These are phyloP conservation scores for Basipetospora chlamydospora DNA, from an alignment of 2,329 filamentous ascomycete genomes.

Conservation along the genomic window DNA sequence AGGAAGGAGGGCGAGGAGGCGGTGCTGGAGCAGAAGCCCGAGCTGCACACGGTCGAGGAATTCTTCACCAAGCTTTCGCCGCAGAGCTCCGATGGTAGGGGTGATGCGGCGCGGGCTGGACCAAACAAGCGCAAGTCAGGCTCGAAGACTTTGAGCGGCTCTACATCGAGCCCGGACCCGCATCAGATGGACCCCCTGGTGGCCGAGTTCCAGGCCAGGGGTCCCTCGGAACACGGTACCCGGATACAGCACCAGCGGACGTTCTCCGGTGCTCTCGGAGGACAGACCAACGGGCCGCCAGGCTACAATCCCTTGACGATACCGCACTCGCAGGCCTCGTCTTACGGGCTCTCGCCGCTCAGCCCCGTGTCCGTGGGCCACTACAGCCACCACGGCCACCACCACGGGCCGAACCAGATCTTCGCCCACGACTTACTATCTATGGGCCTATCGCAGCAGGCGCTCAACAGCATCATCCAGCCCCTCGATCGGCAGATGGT, in stretches of 20 bases:
- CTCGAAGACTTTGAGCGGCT: slow-evolving; percentile 20
- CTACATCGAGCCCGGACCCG: slow-evolving; percentile 10
- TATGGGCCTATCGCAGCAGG: slow-evolving; percentile 33
- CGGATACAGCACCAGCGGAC: slow-evolving; percentile 17
- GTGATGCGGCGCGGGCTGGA: slow-evolving; percentile 8
- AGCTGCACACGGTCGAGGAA: slow-evolving; percentile 87
- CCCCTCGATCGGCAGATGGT: slow-evolving; percentile 65
- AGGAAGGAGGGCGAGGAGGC: slow-evolving; percentile 76
- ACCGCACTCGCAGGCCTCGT: slow-evolving; percentile 23
- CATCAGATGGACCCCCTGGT: slow-evolving; percentile 9
- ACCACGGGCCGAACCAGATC: slow-evolving; percentile 23
- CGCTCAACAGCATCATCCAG: slow-evolving; percentile 38
- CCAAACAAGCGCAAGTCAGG: slow-evolving; percentile 20
- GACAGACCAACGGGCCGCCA: slow-evolving; percentile 24
- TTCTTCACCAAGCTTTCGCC: slow-evolving; percentile 75
- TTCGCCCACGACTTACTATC: slow-evolving; percentile 39
- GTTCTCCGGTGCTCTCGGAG: slow-evolving; percentile 26
- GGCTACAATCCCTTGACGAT: slow-evolving; percentile 27
- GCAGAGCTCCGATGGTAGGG: slow-evolving; percentile 29
- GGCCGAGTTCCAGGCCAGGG: slow-evolving; percentile 1
- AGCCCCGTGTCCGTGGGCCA: slow-evolving; percentile 30
- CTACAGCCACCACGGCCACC: slow-evolving; percentile 22
- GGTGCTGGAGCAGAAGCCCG: slow-evolving; percentile 74
- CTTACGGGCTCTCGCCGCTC: slow-evolving; percentile 36
- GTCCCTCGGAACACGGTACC: background rate